Evolutionary conservation across 2,329 filamentous ascomycete genomes (phyloP), one percentile per base, ranked within the genome.

Genomic region (Diaporthe nobilis): DNA sequence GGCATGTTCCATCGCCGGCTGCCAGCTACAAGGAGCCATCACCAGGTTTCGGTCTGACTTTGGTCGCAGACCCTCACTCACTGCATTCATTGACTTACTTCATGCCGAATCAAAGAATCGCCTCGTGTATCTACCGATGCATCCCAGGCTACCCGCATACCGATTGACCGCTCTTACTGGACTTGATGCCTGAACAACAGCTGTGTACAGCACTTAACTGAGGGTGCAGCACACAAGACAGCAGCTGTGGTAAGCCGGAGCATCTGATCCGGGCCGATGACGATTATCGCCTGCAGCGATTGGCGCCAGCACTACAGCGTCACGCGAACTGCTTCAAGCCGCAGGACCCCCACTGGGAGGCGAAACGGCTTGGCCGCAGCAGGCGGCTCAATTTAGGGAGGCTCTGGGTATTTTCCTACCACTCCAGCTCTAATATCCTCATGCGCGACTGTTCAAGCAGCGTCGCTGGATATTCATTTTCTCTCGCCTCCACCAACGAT

Each of bases 211-310:
- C 9, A 39, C 22, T 37, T 7, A 13, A 5, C 22, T 22, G 17
- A 3, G 42, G 8, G 63, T 17, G 17, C 9, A 17, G 17, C 17
- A 22, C 15, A 1, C 6, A 17, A 13, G 20, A 13, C 5, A 5
- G 17, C 42, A 31, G 4, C 2, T 5, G 44, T 13, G 4, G 34
- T 55, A 22, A 53, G 10, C 44, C 71, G 71, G 71, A 72, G 71
- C 71, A 31, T 72, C n/a, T 61, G 17, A 42, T 72, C 71, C 71
- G 71, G 42, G 44, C 39, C 34, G 28, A 34, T 31, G 44, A 72
- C 20, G 10, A 31, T 25, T 53, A 47, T 20, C 44, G n/a, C 17
- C 31, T n/a, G 42, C 47, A 44, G 44, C 31, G 47, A n/a, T 51
- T 68, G 49, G 63, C 47, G 47, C 63, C 57, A 39, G 57, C 31